Conservation (phyloP, 2,329 filamentous ascomycete genomes). For the Pseudofabraea citricarpa region DNA sequence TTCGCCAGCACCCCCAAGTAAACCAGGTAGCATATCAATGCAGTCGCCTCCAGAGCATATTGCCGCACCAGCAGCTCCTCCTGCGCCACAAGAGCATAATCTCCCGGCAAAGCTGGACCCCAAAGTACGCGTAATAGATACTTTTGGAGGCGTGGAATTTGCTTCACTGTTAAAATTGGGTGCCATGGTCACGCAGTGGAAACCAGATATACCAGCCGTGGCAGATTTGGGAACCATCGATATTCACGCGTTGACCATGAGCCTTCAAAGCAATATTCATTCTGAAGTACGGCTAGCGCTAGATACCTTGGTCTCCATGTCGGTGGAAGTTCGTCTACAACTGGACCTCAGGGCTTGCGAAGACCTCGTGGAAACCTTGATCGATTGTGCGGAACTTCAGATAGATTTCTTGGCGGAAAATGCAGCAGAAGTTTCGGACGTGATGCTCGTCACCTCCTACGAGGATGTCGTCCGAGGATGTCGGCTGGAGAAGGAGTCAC, state of each 20-base stretch:
- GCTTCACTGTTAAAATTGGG: constrained; percentile 55
- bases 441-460: constrained; percentile 76
- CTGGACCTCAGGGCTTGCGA: constrained; percentile 71
- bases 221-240: constrained; percentile 84
- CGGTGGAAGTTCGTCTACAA: constrained; percentile 56
- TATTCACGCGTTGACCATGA: constrained; percentile 82
- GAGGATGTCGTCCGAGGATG: constrained; percentile 83
- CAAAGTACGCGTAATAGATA: constrained; percentile 48
- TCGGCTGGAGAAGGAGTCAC: constrained; percentile 63
- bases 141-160: constrained; percentile 70
- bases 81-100: constrained; percentile 16
- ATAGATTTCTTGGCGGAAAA: constrained; percentile 80
- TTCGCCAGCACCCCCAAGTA: constrained; percentile 36
- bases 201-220: constrained; percentile 70
- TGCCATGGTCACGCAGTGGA: constrained; percentile 58
- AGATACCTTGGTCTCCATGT: constrained; percentile 69
- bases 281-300: constrained; percentile 86
- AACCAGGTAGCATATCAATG: constrained; percentile 18
- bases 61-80: neutral
- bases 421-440: constrained; percentile 79
- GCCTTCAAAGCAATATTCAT: constrained; percentile 83
- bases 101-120: constrained; percentile 43
- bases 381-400: constrained; percentile 90
- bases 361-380: constrained; percentile 79
- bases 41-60: constrained; percentile 21